Base-by-base conservation (phyloP, 768 basidiomycete species). In the Rhodosporidiobolus odoratus region DNA sequence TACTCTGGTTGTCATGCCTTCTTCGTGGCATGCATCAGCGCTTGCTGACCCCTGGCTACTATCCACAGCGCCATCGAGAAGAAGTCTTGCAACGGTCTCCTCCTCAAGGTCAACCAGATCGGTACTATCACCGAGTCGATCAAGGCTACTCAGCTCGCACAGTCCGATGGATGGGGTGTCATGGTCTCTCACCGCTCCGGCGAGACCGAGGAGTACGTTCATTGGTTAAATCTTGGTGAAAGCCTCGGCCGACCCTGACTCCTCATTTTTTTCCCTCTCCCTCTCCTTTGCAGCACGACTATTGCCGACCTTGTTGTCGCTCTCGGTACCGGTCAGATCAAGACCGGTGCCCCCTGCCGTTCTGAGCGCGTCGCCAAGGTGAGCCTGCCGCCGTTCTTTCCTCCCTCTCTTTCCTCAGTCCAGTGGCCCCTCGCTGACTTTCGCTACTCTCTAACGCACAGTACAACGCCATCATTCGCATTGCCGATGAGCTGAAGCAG, bases 121-220 rank as follows among this genome's bases (percentile, higher is more conserved):
- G 96, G 96, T 77, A 94, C 94, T 73, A 92, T 99, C 68, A 73
- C 74, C 56, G 95, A 99, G 83, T 95, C 95, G 34, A 96, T 99
- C 82, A 92, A 96, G 81, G 95, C 95, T 79, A 92, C 94, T 69
- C 93, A 97, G 81, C 91, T 99, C 77, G 81, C 94, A 58, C 92
- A 96, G 81, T 91, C 91, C 47, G 91, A 92, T 78, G 90, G 90
- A 64, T 99, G 96, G 96, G 94, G 93, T 80, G 91, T 97, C 82
- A 99, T 99, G 96, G 88, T 95, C 81, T 97, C 94, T 62, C 96
- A 98, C 86, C 93, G 96, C 76, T 92, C 90, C 75, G 95, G 95
- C 78, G 95, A 97, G 85, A 98, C 95, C 43, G 94, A 96, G 72
- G 73, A 75, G 68, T 69, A 48, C 37, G 62, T 30, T 25, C 8